Conservation (phyloP, 768 basidiomycete species). For the Boletus rufocinnamomeus region DNA sequence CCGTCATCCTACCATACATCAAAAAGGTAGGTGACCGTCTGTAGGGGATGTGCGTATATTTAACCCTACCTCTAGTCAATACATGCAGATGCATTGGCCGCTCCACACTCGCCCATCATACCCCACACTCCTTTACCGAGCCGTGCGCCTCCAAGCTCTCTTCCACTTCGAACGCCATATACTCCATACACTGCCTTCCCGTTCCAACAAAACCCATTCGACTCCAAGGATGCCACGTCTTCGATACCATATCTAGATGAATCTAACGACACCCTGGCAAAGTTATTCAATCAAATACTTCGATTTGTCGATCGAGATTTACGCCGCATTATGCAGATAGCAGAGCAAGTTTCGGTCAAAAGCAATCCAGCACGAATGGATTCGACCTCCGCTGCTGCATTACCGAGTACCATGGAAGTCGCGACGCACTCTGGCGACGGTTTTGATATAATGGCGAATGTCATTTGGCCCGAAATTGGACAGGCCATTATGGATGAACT, state of each 20-base stretch:
- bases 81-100: constrained; percentile 64
- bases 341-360: constrained; percentile 65
- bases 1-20: constrained; percentile 74
- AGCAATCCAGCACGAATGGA: constrained; percentile 35
- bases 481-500: constrained; percentile 82
- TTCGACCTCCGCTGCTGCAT: constrained; percentile 1
- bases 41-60: neutral
- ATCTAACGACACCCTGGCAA: constrained; percentile 64
- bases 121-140: constrained; percentile 70
- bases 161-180: constrained; percentile 56
- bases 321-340: constrained; percentile 70
- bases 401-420: constrained; percentile 4
- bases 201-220: constrained; percentile 43
- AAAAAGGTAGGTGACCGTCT: constrained; percentile 55
- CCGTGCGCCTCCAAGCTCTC: constrained; percentile 29
- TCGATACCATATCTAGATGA: constrained; percentile 63
- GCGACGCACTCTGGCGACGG: constrained; percentile 34
- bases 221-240: constrained; percentile 30
- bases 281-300: constrained; percentile 80
- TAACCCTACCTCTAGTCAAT: constrained; percentile 57
- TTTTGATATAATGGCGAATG: constrained; percentile 85
- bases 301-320: constrained; percentile 80
- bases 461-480: constrained; percentile 87
- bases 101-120: constrained; percentile 71
- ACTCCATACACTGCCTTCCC: constrained; percentile 52